A percentile compares a stretch with the other conserved stretches of the same genome.
phyloP scores from a whole-genome alignment of 192 early-diverging fungal species.

The Entophlyctis luteolus region DNA sequence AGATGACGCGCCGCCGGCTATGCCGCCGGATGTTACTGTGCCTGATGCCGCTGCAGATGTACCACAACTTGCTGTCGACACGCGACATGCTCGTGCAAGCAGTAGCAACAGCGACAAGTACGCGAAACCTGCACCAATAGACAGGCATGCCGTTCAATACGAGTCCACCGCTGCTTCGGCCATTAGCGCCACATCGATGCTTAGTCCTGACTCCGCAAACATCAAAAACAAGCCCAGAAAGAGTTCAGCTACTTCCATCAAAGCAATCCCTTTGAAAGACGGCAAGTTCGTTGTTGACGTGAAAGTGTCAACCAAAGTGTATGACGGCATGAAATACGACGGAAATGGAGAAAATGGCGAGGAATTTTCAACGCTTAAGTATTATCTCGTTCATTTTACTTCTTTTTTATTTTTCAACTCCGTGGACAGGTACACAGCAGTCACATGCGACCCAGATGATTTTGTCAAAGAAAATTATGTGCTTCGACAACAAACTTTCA shows the following conservation, averaged over 20 bases:
- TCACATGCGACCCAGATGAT: conserved; percentile 74
- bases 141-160: background rate
- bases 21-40: too few relatives aligned
- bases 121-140: background rate
- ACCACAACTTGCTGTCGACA: background rate
- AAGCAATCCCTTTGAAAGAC: conserved; percentile 28
- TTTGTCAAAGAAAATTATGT: conserved; percentile 64
- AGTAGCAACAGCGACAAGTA: background rate
- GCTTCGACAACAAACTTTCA: conserved; percentile 58
- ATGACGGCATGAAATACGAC: conserved; percentile 29
- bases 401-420: background rate
- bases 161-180: too few relatives aligned
- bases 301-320: conserved; percentile 34
- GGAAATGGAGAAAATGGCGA: conserved; percentile 3
- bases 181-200: too few relatives aligned
- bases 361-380: conserved; percentile 40
- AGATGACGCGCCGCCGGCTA: too few relatives aligned
- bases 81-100: too few relatives aligned
- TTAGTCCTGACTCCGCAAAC: background rate
- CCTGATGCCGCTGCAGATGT: background rate
- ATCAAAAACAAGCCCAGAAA: background rate
- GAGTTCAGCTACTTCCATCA: conserved; percentile 6
- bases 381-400: background rate
- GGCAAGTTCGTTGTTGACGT: conserved; percentile 48
- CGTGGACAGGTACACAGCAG: conserved; percentile 75